A percentile compares a stretch with the other conserved stretches of the same genome.
Evolutionary conservation across 2,329 filamentous ascomycete species (phyloP).

Genomic region (Daldinia sp.): DNA sequence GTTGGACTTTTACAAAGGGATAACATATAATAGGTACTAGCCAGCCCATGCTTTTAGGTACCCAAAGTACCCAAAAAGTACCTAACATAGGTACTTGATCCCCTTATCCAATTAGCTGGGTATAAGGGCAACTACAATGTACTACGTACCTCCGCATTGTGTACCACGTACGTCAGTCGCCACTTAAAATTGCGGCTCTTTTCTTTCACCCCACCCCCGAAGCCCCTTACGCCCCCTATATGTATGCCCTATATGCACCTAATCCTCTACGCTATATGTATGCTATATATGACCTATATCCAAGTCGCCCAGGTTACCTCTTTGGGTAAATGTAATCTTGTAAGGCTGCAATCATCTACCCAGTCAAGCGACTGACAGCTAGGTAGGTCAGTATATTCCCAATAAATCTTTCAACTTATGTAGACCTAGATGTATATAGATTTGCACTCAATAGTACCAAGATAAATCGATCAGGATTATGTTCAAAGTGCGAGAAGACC

Average conservation of each 20-base stretch:
- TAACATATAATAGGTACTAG: too few relatives aligned
- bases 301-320: too few relatives aligned
- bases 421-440: neutral
- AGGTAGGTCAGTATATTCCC: too few relatives aligned
- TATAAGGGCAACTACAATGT: neutral
- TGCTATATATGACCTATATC: too few relatives aligned
- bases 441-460: neutral
- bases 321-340: too few relatives aligned
- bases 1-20: neutral
- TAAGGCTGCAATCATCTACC: too few relatives aligned
- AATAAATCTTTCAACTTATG: neutral
- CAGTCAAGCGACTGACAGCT: too few relatives aligned
- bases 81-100: too few relatives aligned
- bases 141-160: constrained; percentile 13
- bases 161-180: constrained; percentile 23
- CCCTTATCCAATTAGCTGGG: neutral
- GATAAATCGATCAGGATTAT: neutral
- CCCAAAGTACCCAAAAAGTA: too few relatives aligned
- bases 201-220: neutral
- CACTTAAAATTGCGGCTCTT: constrained; percentile 33
- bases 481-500: neutral
- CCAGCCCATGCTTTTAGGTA: too few relatives aligned
- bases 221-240: neutral
- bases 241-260: neutral
- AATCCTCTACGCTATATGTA: too few relatives aligned